Base-by-base conservation (phyloP, 768 basidiomycete genomes). In the Trametopsis cervina region DNA sequence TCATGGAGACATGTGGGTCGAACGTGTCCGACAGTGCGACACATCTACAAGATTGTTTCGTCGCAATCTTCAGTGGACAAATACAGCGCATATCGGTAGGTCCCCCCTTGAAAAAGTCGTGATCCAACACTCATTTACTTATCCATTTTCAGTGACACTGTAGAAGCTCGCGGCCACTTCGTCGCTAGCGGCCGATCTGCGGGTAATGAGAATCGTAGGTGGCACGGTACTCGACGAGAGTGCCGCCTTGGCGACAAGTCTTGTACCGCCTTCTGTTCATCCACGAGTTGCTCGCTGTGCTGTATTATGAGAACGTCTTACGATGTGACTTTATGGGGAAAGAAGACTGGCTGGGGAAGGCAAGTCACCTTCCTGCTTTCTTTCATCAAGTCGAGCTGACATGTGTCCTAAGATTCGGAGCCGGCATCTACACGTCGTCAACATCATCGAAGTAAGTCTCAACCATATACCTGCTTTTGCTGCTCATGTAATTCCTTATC, bases 1-100 rank as follows among this genome's bases (percentile, higher is more conserved):
- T 81, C 82, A 18, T 86, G 83, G 83, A 71, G 82, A 51, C 83
- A 85, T 56, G 65, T 55, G 37, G 68, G 73, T 18, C 75, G 74
- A 15, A 36, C 63, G 13, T 80, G 81, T 50, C 83, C 83, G 6
- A 64, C 71, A 23, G 82, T 86, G 2, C 67, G 71, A 45, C 71
- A 68, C 45, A 67, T 85, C 42, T 85, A 84, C 68, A 86, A 85
- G 67, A 76, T 85, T 54, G 60, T 82, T 6, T 62, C 69, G 9
- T 66, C 77, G 3, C 66, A 73, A 23, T 62, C 69, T 5, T 75
- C 73, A 15, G 63, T 81, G 40, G 69, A 73, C 1, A 69, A 69
- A 43, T 86, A 83, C 55, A 76, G 81, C 4, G 66, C 80, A 3
- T 85, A 86, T 58, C 74, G 71, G 81, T 81, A 63, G 47, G 70